These are phyloP conservation scores for Exophiala dermatitidis DNA, from an alignment of 2,329 filamentous ascomycete species.

Conservation along the genomic window DNA sequence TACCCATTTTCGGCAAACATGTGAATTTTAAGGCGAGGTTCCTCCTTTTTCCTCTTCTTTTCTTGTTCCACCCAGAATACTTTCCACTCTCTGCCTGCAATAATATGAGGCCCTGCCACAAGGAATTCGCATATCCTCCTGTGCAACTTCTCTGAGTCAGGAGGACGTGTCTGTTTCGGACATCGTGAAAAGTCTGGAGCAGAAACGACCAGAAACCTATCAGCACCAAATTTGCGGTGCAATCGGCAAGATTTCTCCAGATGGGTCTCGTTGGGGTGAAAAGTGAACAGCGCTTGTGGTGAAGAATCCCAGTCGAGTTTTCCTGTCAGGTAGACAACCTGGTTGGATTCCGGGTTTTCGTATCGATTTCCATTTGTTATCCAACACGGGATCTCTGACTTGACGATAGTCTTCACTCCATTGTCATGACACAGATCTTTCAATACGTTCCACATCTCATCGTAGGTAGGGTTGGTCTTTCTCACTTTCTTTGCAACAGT, in stretches of 20 bases:
- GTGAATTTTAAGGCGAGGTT: slow-evolving; percentile 30
- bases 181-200: slow-evolving; percentile 27
- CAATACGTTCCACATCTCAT: slow-evolving; percentile 3
- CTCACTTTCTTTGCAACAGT: background rate
- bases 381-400: slow-evolving; percentile 7
- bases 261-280: slow-evolving; percentile 38
- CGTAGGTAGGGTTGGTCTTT: background rate
- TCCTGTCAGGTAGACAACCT: slow-evolving; percentile 37
- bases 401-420: background rate
- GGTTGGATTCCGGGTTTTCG: slow-evolving; percentile 21
- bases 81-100: slow-evolving; percentile 40
- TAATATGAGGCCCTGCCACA: slow-evolving; percentile 32
- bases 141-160: slow-evolving; percentile 24
- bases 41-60: slow-evolving; percentile 28
- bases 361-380: slow-evolving; percentile 5
- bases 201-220: slow-evolving; percentile 40
- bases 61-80: slow-evolving; percentile 40
- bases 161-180: slow-evolving; percentile 9
- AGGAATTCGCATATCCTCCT: slow-evolving; percentile 38
- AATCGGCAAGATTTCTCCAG: slow-evolving; percentile 40
- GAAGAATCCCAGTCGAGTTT: slow-evolving; percentile 36
- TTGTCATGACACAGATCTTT: slow-evolving; percentile 4
- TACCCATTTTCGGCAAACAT: slow-evolving; percentile 41
- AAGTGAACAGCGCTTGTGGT: slow-evolving; percentile 31
- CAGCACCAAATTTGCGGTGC: slow-evolving; percentile 40